phyloP scores from a whole-genome alignment of 2,329 filamentous ascomycete genomes.

The Cercospora sesami region DNA sequence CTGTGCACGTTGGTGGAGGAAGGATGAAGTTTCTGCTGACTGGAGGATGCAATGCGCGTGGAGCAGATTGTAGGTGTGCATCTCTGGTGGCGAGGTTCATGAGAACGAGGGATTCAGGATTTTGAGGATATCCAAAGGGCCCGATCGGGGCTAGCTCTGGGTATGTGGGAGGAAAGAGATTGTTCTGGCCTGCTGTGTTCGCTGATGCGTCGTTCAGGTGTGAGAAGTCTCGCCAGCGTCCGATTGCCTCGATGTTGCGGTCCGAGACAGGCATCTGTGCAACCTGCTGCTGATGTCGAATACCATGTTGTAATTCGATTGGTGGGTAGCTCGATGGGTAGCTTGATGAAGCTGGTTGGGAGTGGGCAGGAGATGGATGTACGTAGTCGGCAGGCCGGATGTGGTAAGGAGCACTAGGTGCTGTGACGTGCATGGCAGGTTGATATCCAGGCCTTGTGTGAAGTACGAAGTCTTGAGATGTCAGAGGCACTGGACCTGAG shows the following conservation, averaged over 20 bases:
- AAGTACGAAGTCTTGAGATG: background rate
- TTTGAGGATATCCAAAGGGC: background rate
- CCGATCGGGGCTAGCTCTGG: background rate
- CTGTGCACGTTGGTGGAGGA: background rate
- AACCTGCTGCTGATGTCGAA: background rate
- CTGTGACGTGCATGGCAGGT: background rate
- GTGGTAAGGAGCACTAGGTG: background rate
- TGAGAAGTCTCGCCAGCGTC: background rate
- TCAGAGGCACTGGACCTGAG: background rate
- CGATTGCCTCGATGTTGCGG: background rate
- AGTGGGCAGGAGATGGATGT: background rate
- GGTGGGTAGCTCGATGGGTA: background rate
- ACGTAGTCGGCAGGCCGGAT: background rate
- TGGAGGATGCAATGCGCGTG: background rate
- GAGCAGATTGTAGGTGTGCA: background rate
- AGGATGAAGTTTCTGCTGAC: background rate
- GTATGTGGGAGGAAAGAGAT: background rate
- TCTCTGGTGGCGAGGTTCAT: background rate
- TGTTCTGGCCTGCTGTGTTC: background rate
- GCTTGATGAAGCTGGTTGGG: background rate
- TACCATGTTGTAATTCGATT: background rate
- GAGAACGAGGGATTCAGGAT: background rate
- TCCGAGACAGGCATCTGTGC: background rate
- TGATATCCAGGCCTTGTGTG: background rate
- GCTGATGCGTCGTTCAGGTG: background rate